Evolutionary conservation across 768 basidiomycete genomes (phyloP), one percentile per base, ranked within the genome.

Genomic region (Lactarius psammicola): DNA sequence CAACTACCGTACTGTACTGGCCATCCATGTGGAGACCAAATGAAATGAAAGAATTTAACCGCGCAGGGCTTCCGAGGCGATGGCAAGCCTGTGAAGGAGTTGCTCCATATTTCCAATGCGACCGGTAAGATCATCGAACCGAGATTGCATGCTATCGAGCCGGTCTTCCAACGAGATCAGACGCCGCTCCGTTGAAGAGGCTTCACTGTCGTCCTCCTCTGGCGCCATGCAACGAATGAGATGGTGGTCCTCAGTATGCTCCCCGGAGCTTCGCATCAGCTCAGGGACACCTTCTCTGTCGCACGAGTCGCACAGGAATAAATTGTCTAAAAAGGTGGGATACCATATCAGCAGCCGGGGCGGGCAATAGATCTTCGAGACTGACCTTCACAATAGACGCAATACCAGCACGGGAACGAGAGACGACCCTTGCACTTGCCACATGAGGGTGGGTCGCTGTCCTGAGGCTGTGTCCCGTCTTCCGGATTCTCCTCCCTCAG

Each of bases 361-460:
- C 23, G 59, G 44, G 0, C n/a, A n/a, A 13, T 1, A 17, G 4
- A 46, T 30, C 13, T 8, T 23, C 18, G 23, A n/a, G 44, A 53
- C 68, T 57, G 36, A 61, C 70, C 71, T n/a, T 40, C 59, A 40
- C 76, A 77, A 34, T 71, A 63, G 5, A 72, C 68, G 63, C 75
- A 77, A 33, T 71, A 76, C 75, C 76, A 76, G 60, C 72, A 76
- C 5, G 76, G 74, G 56, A 70, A 65, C 2, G 66, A 54, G 26
- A 74, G 60, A 2, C 28, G 55, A 17, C 69, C 59, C 1, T 59
- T 56, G 67, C 76, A 76, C 2, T 64, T 64, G 15, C 65, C 62
- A 55, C 75, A 76, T 5, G 53, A 33, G 11, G 71, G 68, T 42
- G 72, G 38, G 13, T 28, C 38, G 26, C 3, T 15, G 13, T 49